Evolutionary conservation across 2,329 filamentous ascomycete species (phyloP), one percentile per base, ranked within the genome.

Genomic region (Trichoderma koningii): DNA sequence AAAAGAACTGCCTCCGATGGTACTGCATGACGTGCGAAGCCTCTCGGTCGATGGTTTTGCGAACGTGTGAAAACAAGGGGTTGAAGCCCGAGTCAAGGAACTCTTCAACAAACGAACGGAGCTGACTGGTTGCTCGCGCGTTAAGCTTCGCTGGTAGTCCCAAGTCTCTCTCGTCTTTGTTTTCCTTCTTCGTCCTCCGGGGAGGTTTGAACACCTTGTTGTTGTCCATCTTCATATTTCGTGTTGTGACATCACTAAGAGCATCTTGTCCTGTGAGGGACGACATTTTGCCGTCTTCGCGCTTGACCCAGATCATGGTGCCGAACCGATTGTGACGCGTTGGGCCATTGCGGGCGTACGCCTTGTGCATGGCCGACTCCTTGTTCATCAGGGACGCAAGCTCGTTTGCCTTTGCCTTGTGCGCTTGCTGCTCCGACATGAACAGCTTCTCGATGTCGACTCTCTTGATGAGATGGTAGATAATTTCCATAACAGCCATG

Each of bases 41-140:
- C 77, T 98, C 93, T 26, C 94, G 87, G 71, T 97, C 94, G 63
- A 99, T 90, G 2, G 93, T 92, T 76, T 92, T 94, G 60, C 95
- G 88, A 14, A 97, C 80, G 72, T 96, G 91, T 52, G 86, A 84
- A 72, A 98, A 97, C 0, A 93, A 80, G 4, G 93, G 93, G 73
- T 98, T 99, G 80, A 99, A 99, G 0, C 92, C 91, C 0, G 94
- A 93, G 75, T 99, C 94, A 3, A 99, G 80, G 71, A 99, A 97
- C 52, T 98, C 93, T 70, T 94, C 90, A 0, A 97, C 91, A 73
- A 99, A 99, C 0, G 81, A 81, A 56, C 89, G 87, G 9, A 99
- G 82, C 68, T 93, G 88, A 48, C 86, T 84, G n/a, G 86, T 88
- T n/a, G 93, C 92, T 21, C 85, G 82, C 2, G 85, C 78, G 19